Evolutionary conservation across 2,329 filamentous ascomycete species (phyloP).

Genomic region (Aureobasidium sp.): DNA sequence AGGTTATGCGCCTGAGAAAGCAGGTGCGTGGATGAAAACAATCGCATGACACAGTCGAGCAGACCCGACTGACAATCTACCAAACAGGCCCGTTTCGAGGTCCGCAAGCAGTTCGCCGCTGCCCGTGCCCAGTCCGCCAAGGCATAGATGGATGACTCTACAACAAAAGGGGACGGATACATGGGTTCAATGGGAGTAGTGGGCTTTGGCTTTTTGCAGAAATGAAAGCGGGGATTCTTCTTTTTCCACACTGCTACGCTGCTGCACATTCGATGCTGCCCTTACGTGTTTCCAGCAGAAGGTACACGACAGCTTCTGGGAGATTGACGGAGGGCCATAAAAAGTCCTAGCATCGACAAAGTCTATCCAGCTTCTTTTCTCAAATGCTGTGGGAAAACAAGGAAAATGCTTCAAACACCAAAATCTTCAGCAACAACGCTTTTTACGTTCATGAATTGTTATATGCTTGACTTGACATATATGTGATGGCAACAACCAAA

Average conservation of each 20-base stretch:
- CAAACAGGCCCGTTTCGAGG: conserved; percentile 73
- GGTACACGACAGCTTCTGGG: conserved; percentile 4
- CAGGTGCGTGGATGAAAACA: conserved; percentile 54
- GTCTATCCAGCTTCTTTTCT: conserved; percentile 7
- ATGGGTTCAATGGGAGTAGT: conserved; percentile 11
- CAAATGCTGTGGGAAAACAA: conserved; percentile 9
- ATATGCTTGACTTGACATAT: not conserved
- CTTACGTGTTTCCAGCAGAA: conserved; percentile 7
- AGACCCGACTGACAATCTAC: not conserved
- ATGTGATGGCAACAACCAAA: not conserved
- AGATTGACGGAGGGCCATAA: conserved; percentile 5
- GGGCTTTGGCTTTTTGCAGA: conserved; percentile 11
- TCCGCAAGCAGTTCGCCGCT: conserved; percentile 93
- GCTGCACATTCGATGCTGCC: not conserved
- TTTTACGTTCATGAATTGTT: conserved; percentile 10
- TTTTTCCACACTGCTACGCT: conserved; percentile 8
- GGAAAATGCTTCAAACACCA: conserved; percentile 11
- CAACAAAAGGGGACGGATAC: conserved; percentile 9
- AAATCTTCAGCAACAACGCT: conserved; percentile 11
- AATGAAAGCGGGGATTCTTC: conserved; percentile 10
- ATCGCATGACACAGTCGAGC: not conserved
- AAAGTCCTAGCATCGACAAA: conserved; percentile 12
- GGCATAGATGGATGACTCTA: conserved; percentile 26
- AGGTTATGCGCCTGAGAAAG: conserved; percentile 99
- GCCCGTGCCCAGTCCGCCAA: conserved; percentile 69